A percentile compares a stretch with the other conserved stretches of the same genome.
phyloP scores from a whole-genome alignment of 2,329 filamentous ascomycete species.

The Pseudogymnoascus sp. region DNA sequence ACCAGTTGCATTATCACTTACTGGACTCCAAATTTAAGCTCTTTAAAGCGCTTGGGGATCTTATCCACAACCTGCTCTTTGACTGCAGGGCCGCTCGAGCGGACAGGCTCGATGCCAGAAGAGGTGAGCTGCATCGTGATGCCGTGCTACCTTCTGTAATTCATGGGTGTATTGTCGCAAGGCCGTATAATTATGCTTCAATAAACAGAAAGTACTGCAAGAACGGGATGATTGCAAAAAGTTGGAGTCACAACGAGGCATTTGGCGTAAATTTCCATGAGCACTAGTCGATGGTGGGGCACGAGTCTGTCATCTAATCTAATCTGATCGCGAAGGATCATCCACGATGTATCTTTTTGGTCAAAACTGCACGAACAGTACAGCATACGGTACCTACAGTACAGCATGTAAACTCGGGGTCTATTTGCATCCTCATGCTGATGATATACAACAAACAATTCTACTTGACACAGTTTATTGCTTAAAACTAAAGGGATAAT shows the following conservation, averaged over 20 bases:
- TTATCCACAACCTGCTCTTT: slow-evolving; percentile 90
- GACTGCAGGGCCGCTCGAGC: slow-evolving; percentile 28
- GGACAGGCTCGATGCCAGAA: slow-evolving; percentile 15
- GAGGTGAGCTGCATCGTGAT: slow-evolving; percentile 21
- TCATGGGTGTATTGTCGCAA: slow-evolving; percentile 5
- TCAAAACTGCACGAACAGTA: not conserved
- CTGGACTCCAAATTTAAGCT: slow-evolving; percentile 91
- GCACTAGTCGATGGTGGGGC: slow-evolving; percentile 6
- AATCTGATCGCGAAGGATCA: slow-evolving; percentile 3
- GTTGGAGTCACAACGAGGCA: slow-evolving; percentile 2
- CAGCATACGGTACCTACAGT: not conserved
- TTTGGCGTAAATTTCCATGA: slow-evolving; percentile 7
- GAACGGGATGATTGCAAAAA: not conserved
- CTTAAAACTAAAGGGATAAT: not conserved
- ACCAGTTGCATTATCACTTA: slow-evolving; percentile 34
- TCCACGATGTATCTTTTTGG: not conserved
- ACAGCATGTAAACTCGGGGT: not conserved
- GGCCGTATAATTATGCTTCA: not conserved
- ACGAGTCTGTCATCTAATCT: slow-evolving; percentile 2
- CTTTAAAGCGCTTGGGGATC: slow-evolving; percentile 83
- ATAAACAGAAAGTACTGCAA: not conserved
- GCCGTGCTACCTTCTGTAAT: slow-evolving; percentile 3
- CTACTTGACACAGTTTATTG: not conserved
- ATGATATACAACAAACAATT: not conserved
- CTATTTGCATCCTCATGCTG: not conserved